Base-by-base conservation (phyloP, 345 rosid species). In the Populus pruinosa region DNA sequence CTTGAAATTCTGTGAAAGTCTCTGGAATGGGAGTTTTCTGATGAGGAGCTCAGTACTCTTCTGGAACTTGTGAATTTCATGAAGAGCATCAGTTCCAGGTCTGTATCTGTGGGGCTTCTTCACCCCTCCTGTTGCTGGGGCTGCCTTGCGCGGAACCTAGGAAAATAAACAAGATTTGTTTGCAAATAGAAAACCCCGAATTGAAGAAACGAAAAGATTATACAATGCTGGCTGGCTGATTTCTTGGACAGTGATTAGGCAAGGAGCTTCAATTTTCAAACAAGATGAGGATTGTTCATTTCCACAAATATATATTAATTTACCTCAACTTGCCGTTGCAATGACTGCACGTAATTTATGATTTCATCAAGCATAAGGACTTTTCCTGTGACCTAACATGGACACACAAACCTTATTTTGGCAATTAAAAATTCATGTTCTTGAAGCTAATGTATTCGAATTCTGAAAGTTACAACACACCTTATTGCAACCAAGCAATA, bases 261-360 rank as follows among this genome's bases (percentile, higher is more conserved):
- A 29, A 33, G 35, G 25, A 67, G 55, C 59, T 74, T 56, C 61
- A 73, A 55, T 38, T 49, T 27, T 21, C 71, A 73, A 53, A 59
- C 29, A 72, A 39, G 44, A 73, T 18, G 35, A 59, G 9, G 17
- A 16, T 21, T 29, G 31, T 35, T 36, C 21, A 74, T 56, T 31
- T 20, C 13, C 44, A 41, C 44, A 56, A 41, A 4, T 12, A 16
- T 36, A 49, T 1, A 14, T 69, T 31, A 56, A 38, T 47, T 84
- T 89, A 95, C 99, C 98, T 93, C 99, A 73, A 93, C 98, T 85
- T 95, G 98, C 23, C 84, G 90, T 78, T 93, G 98, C 77, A 93
- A 84, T 82, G 98, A 93, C 90, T 91, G 96, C 29, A 93, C 98
- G 64, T 93, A 93, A 83, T 91, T 93, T 84, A 93, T 93, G 71